Base-by-base conservation (phyloP, 257 asterid genomes). In the Nicotiana benthamiana region DNA sequence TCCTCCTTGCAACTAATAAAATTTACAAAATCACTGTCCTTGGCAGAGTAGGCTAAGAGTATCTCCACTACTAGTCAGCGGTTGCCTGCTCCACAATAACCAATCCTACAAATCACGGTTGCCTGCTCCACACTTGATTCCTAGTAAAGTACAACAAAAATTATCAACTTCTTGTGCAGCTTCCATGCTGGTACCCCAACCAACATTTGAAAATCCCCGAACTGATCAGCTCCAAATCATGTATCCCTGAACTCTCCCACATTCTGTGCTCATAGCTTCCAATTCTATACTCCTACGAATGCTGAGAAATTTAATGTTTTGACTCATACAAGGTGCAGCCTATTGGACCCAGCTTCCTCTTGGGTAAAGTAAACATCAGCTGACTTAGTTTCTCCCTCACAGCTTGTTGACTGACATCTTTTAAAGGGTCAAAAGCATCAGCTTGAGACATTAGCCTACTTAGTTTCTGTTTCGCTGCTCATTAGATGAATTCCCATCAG, bases 1-100 rank as follows among this genome's bases (percentile, higher is more conserved):
- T 9, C 96, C 82, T 93, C 92, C 81, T 86, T 89, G 92, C 98
- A 93, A 72, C 83, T 89, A 98, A 8, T 89, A 93, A 80, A 93
- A 92, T 82, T 92, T 93, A 67, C 97, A 90, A 27, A 95, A 90
- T 62, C 93, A 80, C 62, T 91, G 96, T 82, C 93, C 96, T 36
- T 84, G 83, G 90, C 0, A 89, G 93, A 6, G 87, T 84, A 32
- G 91, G 87, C 83, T 93, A 85, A 8, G 93, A 79, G 81, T 90
- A 90, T n/a, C 97, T 53, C 93, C 89, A 0, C 79, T 85, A 3
- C 85, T 85, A 26, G 87, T 85, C 0, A 85, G 80, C 72, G 88
- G 96, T 83, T 97, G 63, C 22, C 17, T 84, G 60, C 93, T 84
- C 94, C 95, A 90, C 11, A 88, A 88, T 40, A 40, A 87, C 94